Percentiles rank a stretch among this genome's conserved stretches.
Evolutionary conservation across 139 green algal species (phyloP).

Genomic region (Limnomonas spitsbergensis): DNA sequence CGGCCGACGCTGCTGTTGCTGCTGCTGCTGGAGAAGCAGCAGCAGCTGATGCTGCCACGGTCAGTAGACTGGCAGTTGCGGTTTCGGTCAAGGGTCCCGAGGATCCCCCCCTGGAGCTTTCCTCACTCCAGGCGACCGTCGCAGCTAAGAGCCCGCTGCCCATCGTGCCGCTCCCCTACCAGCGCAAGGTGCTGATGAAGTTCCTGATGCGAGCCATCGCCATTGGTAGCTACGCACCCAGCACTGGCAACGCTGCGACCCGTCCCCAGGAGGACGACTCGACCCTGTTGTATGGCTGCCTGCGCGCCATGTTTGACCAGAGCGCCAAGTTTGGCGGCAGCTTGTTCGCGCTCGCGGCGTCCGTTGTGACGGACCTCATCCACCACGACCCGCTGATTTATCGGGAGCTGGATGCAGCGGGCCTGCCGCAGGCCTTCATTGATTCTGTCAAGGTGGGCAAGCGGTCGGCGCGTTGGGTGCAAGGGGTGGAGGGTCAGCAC

Average conservation of each 20-base stretch:
- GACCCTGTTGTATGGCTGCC: slow-evolving; percentile 48
- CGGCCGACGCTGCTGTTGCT: background rate
- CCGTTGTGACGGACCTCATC: slow-evolving; percentile 84
- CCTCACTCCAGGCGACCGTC: background rate
- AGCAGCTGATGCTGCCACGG: background rate
- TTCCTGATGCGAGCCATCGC: slow-evolving; percentile 80
- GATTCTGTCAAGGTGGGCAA: slow-evolving; percentile 17
- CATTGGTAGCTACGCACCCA: slow-evolving; percentile 73
- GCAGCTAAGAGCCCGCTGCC: background rate
- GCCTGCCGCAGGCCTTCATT: slow-evolving; percentile 61
- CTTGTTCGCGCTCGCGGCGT: slow-evolving; percentile 84
- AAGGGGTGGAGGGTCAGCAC: no score
- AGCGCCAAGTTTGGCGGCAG: slow-evolving; percentile 77
- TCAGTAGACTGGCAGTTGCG: background rate
- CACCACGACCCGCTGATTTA: slow-evolving; percentile 91
- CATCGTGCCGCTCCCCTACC: background rate
- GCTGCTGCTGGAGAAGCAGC: background rate
- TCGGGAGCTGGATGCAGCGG: slow-evolving; percentile 66
- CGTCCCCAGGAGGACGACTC: slow-evolving; percentile 39
- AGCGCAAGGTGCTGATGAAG: slow-evolving; percentile 73
- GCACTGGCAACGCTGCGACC: slow-evolving; percentile 23
- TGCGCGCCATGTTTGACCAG: slow-evolving; percentile 66
- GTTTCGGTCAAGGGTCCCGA: background rate
- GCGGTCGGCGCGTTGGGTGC: no score
- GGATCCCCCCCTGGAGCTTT: background rate